phyloP scores from a whole-genome alignment of 2,329 filamentous ascomycete species.

The Hymenoscyphus repandus region DNA sequence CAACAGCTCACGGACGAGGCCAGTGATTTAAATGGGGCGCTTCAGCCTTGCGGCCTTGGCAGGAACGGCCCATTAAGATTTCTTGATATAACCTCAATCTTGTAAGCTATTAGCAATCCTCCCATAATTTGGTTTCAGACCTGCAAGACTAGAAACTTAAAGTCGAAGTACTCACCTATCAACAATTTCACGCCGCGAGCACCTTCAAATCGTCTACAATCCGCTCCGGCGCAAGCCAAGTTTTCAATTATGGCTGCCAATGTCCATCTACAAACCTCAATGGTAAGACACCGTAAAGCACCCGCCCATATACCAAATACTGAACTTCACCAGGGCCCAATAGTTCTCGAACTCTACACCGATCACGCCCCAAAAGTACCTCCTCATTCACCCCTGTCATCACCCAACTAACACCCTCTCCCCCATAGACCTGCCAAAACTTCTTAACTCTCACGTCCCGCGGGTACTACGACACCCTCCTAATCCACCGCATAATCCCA shows the following conservation, averaged over 20 bases:
- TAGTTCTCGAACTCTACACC: constrained; percentile 86
- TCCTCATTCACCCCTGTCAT: neutral
- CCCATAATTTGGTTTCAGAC: too few relatives aligned
- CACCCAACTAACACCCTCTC: constrained; percentile 6
- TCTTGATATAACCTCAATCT: too few relatives aligned
- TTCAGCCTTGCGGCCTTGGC: too few relatives aligned
- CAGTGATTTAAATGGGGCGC: too few relatives aligned
- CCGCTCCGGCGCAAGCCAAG: constrained; percentile 11
- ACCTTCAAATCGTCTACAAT: neutral
- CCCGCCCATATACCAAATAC: neutral
- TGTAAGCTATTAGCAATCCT: too few relatives aligned
- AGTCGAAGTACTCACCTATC: too few relatives aligned
- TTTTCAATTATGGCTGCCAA: constrained; percentile 47
- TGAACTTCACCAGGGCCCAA: constrained; percentile 57
- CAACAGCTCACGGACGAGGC: too few relatives aligned
- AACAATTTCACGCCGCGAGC: too few relatives aligned
- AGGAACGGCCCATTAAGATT: too few relatives aligned
- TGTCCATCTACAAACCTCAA: constrained; percentile 76
- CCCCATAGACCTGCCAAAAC: constrained; percentile 68
- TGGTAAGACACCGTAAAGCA: constrained; percentile 44
- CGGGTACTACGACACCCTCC: constrained; percentile 80
- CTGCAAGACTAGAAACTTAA: too few relatives aligned
- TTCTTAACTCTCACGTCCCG: constrained; percentile 74
- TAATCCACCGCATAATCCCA: constrained; percentile 93
- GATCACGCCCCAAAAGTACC: constrained; percentile 70